Percentiles rank a stretch among this genome's conserved stretches.
Conservation (phyloP, 2,329 filamentous ascomycete genomes). For the Stagonosporopsis vannaccii region DNA sequence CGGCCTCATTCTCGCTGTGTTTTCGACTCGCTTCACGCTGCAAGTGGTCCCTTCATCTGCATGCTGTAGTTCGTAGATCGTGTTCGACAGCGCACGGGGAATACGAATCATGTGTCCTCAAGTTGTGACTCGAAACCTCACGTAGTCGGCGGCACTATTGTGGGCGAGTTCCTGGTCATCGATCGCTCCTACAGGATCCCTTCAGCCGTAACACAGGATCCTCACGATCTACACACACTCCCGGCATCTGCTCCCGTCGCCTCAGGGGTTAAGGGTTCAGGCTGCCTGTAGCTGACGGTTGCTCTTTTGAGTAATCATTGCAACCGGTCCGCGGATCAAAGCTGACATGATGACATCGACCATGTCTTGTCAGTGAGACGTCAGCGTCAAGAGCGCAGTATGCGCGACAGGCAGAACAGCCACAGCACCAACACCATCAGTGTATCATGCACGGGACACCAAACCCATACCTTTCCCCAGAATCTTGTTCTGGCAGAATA, state of each 20-base stretch:
- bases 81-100: neutral
- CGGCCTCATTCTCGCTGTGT: neutral
- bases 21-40: neutral
- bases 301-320: neutral
- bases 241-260: neutral
- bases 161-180: slow-evolving; percentile 1
- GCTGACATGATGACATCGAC: neutral
- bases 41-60: neutral
- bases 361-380: neutral
- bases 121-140: neutral
- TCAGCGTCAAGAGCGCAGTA: neutral
- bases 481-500: slow-evolving; percentile 1
- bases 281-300: neutral
- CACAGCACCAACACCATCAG: neutral
- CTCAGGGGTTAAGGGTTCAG: neutral
- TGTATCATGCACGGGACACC: neutral
- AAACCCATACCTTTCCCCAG: slow-evolving; percentile 1
- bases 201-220: slow-evolving; percentile 1
- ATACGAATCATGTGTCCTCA: slow-evolving; percentile 2
- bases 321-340: neutral
- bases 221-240: neutral
- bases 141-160: neutral
- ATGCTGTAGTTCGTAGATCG: slow-evolving; percentile 3
- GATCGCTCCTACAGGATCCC: slow-evolving; percentile 1
- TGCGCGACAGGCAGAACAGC: neutral